Conservation (phyloP, 148 eudicot genomes). For the Amaranthus hypochondriacus region DNA sequence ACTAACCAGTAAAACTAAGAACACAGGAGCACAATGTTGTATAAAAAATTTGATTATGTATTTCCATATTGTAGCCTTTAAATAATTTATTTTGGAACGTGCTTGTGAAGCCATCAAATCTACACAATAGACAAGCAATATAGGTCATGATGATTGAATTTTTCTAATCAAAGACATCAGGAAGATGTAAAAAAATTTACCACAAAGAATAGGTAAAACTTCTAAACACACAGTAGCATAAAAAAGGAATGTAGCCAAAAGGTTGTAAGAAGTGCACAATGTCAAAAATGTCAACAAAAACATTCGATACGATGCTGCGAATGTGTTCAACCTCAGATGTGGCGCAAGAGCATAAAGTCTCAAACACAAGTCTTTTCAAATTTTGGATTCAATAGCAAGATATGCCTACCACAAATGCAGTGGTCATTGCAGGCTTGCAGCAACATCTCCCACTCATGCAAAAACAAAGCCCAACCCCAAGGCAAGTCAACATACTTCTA, state of each 20-base stretch:
- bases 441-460: too few relatives aligned
- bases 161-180: background rate
- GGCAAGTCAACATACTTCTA: too few relatives aligned
- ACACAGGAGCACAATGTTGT: conserved; percentile 92
- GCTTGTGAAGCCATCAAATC: conserved; percentile 96
- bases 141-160: background rate
- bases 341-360: background rate
- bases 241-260: background rate
- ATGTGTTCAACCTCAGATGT: background rate
- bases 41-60: conserved; percentile 95
- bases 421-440: too few relatives aligned
- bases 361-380: background rate
- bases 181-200: background rate
- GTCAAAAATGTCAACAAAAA: background rate
- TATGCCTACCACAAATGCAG: background rate
- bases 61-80: conserved; percentile 95
- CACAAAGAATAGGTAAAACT: background rate
- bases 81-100: conserved; percentile 95
- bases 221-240: background rate
- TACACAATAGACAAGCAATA: conserved; percentile 24
- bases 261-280: background rate
- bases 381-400: background rate
- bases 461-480: too few relatives aligned
- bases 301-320: background rate
- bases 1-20: conserved; percentile 79